Evolutionary conservation across 306 rosid genomes (phyloP), one percentile per base, ranked within the genome.

Genomic region (Adenanthera pavonina): DNA sequence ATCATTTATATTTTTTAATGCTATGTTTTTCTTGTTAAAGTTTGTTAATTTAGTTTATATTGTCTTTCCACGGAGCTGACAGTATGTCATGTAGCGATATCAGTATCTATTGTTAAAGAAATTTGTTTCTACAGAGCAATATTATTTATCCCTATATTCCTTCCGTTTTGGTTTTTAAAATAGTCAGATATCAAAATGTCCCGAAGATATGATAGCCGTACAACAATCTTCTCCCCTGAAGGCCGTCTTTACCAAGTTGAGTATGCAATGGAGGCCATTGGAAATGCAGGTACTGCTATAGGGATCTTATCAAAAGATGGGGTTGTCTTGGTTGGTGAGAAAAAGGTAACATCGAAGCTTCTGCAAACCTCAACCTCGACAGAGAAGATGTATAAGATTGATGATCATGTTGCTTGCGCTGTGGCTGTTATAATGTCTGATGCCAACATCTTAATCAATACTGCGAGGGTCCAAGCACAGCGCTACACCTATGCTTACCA

Each of bases 161-260:
- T 79, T 34, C 72, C 35, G 30, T 78, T 19, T 64, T 76, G 44
- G 76, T 61, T 36, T 75, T 60, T 79, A 81, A 44, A 47, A 17
- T 51, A 53, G 57, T 47, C 60, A 70, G 68, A 44, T 43, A 73
- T 81, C 84, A 84, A 74, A 20, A 87, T 84, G 90, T 87, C 90
- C n/a, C 88, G 88, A 65, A 84, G 90, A 75, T 87, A 87, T 87
- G 90, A 87, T 52, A 84, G 90, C 71, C 90, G 86, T 9, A 87
- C 90, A 75, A 87, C 90, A 81, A 87, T 87, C 33, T 87, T 87
- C 81, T 87, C 90, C 61, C 90, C 90, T 0, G 90, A 87, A 66
- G 90, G 90, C 7, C 88, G 88, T 71, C 90, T 87, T 70, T 87
- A 87, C 84, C 90, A 87, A 78, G 90, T 87, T 49, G 90, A 87